Conservation (phyloP, 2,329 filamentous ascomycete species). For the Sporothrix globosa region DNA sequence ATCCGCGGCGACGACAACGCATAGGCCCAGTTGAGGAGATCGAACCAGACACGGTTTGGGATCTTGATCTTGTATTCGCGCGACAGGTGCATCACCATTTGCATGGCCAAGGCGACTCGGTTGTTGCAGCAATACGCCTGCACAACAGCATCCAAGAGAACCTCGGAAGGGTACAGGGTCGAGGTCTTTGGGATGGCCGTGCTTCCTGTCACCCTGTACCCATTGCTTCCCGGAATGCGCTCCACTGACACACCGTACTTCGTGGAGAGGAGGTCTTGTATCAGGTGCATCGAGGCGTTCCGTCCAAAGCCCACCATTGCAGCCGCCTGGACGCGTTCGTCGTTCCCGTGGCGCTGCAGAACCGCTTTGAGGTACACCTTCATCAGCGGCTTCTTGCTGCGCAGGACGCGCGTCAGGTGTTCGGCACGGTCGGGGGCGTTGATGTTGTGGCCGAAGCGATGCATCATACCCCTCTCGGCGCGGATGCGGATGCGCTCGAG, state of each 20-base stretch:
- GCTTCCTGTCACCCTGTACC: conserved; percentile 34
- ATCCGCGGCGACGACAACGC: conserved; percentile 53
- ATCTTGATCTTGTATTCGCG: conserved; percentile 62
- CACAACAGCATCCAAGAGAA: conserved; percentile 67
- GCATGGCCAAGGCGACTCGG: conserved; percentile 60
- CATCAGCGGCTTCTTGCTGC: conserved; percentile 39
- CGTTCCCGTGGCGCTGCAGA: conserved; percentile 40
- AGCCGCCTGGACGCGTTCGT: conserved; percentile 49
- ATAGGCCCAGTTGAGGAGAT: conserved; percentile 69
- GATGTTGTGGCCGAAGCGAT: conserved; percentile 43
- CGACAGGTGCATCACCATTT: conserved; percentile 66
- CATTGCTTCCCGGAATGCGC: conserved; percentile 26
- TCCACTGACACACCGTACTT: conserved; percentile 41
- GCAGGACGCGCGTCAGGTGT: conserved; percentile 41
- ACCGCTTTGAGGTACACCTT: conserved; percentile 41
- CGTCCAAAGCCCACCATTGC: conserved; percentile 50
- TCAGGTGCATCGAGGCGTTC: conserved; percentile 43
- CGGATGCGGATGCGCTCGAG: conserved; percentile 39
- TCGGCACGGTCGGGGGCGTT: conserved; percentile 38
- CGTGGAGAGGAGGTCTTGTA: conserved; percentile 42
- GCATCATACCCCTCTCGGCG: conserved; percentile 30
- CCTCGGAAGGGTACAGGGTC: conserved; percentile 59
- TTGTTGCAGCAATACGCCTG: conserved; percentile 70
- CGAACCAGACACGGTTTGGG: conserved; percentile 62
- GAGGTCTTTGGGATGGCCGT: conserved; percentile 53